Evolutionary conservation across 1,139 yeast genomes (phyloP).

Genomic region (Pichia sp.): DNA sequence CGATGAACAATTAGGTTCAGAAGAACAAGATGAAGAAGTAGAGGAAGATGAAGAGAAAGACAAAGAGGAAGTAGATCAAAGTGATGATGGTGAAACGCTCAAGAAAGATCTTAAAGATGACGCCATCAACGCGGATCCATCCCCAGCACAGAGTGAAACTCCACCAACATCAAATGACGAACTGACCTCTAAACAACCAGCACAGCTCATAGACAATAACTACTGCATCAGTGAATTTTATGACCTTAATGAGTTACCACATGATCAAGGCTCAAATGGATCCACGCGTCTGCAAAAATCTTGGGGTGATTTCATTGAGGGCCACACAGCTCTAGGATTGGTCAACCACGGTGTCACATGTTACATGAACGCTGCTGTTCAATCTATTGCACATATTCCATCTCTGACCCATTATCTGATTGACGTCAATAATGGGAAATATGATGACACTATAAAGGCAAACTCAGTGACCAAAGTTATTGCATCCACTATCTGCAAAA

Average conservation of each 20-base stretch:
- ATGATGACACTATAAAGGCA: constrained; percentile 38
- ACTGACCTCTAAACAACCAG: constrained; percentile 7
- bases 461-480: constrained; percentile 64
- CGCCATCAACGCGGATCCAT: constrained; percentile 4
- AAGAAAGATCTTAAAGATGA: constrained; percentile 29
- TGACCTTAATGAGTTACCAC: constrained; percentile 41
- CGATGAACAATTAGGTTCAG: constrained; percentile 15
- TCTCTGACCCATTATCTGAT: constrained; percentile 79
- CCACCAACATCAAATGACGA: constrained; percentile 43
- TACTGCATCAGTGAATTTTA: constrained; percentile 33
- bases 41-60: constrained; percentile 3
- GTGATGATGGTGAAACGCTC: constrained; percentile 21
- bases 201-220: constrained; percentile 13
- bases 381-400: constrained; percentile 83
- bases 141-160: constrained; percentile 19
- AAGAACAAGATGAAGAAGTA: not conserved
- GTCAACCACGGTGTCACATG: constrained; percentile 94
- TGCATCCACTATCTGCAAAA: constrained; percentile 61
- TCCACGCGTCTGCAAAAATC: constrained; percentile 50
- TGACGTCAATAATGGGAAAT: constrained; percentile 51
- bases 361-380: constrained; percentile 93
- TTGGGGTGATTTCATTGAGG: constrained; percentile 44
- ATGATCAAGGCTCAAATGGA: constrained; percentile 54
- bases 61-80: constrained; percentile 18
- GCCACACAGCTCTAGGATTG: constrained; percentile 62